Evolutionary conservation across 2,329 filamentous ascomycete species (phyloP), one percentile per base, ranked within the genome.

Genomic region (Pezicula neosporulosa): DNA sequence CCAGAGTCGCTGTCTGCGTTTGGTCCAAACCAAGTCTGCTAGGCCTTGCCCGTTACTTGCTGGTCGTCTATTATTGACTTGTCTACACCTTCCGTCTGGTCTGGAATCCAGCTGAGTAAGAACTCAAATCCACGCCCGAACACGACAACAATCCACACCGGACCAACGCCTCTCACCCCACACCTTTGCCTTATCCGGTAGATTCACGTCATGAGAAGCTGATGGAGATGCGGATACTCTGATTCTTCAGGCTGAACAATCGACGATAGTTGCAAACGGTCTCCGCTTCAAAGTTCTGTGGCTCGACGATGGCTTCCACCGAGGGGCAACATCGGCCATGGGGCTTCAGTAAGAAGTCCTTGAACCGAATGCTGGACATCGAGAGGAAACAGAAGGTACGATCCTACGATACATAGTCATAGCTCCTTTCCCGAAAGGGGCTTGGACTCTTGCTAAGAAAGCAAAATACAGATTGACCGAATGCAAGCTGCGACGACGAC

Each of bases 311-410:
- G 58, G 44, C 39, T 27, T 48, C 47, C 16, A 51, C 48, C 36
- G 56, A 56, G 21, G 51, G 47, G 35, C 51, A 52, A 41, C 48
- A 44, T 46, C 46, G 52, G 15, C 47, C 56, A 39, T 49, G 38
- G 15, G 15, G 53, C 9, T 47, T 48, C 16, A 54, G 60, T 43
- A 54, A 55, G 49, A 57, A 56, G 37, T 63, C 58, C 3, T 75
- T 83, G 56, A 73, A 81, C 64, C 74, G 71, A 53, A 83, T 84
- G 80, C 71, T 83, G 45, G 78, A 83, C 59, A 67, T 83, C 47
- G 81, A 84, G 62, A 80, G 77, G 62, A 73, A 72, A 63, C 75
- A 72, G 66, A 81, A 80, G 77, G 81, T 83, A 71, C 70, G 72
- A 63, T 50, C 8, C 38, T 28, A 28, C 15, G 19, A 16, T 47